Percentiles rank a stretch among this genome's conserved stretches.
Conservation (phyloP, 139 green algal species). For the Chlorella sp. region DNA sequence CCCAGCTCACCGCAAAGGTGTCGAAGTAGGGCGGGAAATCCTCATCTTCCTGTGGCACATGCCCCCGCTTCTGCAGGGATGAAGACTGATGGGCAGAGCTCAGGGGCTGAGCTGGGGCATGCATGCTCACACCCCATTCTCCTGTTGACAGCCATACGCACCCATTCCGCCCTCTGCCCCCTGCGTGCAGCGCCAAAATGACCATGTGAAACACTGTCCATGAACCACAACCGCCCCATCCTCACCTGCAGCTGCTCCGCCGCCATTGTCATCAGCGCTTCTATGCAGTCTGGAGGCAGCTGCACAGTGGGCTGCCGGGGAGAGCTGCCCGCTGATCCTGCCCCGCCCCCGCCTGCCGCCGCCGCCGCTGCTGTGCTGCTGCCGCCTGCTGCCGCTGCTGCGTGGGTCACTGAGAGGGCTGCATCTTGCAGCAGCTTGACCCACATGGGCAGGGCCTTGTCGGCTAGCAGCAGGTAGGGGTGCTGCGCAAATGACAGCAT, state of each 20-base stretch:
- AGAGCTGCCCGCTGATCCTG: neutral
- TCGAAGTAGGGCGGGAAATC: constrained; percentile 62
- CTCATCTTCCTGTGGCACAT: constrained; percentile 42
- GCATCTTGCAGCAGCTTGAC: constrained; percentile 45
- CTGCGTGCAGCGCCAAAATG: too few species aligned
- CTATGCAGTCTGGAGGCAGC: constrained; percentile 48
- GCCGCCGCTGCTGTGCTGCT: neutral
- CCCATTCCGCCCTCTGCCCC: too few species aligned
- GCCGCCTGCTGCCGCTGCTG: neutral
- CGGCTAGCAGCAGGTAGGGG: constrained; percentile 70
- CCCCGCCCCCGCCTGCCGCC: neutral
- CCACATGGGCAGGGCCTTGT: constrained; percentile 76
- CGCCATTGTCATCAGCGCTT: constrained; percentile 56
- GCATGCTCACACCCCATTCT: too few species aligned
- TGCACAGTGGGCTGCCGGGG: neutral
- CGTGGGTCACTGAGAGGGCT: neutral
- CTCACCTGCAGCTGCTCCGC: constrained; percentile 45
- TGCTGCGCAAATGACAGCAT: constrained; percentile 79
- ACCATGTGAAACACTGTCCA: too few species aligned
- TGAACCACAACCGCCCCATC: neutral
- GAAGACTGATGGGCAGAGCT: too few species aligned
- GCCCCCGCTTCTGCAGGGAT: constrained; percentile 31
- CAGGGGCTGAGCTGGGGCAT: neutral
- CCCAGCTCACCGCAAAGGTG: constrained; percentile 30
- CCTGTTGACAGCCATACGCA: too few species aligned